These are phyloP conservation scores for Leptomonas seymouri DNA, from an alignment of 208 protist species.

Conservation along the genomic window DNA sequence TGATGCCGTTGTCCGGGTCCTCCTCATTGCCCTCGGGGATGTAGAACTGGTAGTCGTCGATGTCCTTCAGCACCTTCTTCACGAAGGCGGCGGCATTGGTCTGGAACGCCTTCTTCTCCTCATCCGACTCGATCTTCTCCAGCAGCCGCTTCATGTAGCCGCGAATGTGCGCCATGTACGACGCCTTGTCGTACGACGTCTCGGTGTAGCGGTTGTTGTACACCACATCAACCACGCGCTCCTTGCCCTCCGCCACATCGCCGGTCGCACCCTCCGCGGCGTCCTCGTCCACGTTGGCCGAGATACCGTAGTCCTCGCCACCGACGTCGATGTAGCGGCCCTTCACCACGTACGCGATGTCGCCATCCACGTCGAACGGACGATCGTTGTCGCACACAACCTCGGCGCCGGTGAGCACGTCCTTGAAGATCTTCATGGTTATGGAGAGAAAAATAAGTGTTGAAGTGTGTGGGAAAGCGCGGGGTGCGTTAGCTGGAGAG, in stretches of 20 bases:
- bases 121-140: slow-evolving; percentile 80
- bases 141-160: slow-evolving; percentile 92
- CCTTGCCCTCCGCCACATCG: slow-evolving; percentile 79
- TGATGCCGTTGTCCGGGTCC: slow-evolving; percentile 90
- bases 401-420: slow-evolving; percentile 89
- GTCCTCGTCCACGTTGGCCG: slow-evolving; percentile 91
- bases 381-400: slow-evolving; percentile 92
- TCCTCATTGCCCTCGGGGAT: slow-evolving; percentile 91
- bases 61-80: slow-evolving; percentile 92
- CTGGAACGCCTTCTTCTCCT: slow-evolving; percentile 91
- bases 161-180: slow-evolving; percentile 93
- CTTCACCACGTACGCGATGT: slow-evolving; percentile 82
- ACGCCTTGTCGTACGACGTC: slow-evolving; percentile 93
- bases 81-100: slow-evolving; percentile 83
- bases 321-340: slow-evolving; percentile 90
- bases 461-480: not conserved
- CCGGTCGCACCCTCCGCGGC: slow-evolving; percentile 83
- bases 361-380: slow-evolving; percentile 74
- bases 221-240: slow-evolving; percentile 88
- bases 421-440: slow-evolving; percentile 91
- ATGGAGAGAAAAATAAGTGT: not conserved
- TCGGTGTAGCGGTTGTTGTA: slow-evolving; percentile 92
- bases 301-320: slow-evolving; percentile 92
- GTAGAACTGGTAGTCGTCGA: slow-evolving; percentile 94
- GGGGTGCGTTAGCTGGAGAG: slow-evolving; percentile 5